A percentile compares a stretch with the other conserved stretches of the same genome.
These are phyloP conservation scores for Panicum hallii DNA, from an alignment of 202 grass and related monocot species.

Conservation along the genomic window DNA sequence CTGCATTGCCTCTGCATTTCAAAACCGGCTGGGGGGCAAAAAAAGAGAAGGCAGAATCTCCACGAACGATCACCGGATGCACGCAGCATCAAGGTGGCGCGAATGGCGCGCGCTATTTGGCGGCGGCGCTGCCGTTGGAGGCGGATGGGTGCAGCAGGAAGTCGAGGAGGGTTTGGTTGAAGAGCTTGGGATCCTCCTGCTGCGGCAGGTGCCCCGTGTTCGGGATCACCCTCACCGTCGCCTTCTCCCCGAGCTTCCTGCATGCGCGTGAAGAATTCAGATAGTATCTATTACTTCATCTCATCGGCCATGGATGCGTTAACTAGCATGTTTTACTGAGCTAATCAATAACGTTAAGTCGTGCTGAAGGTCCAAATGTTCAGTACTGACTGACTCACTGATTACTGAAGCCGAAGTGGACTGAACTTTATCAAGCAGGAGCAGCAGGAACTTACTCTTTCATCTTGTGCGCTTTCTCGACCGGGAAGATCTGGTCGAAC, in stretches of 20 bases:
- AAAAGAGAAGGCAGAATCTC: neutral
- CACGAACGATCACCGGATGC: neutral
- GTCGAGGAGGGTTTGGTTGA: slow-evolving; percentile 61
- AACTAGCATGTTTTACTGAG: neutral
- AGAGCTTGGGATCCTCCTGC: slow-evolving; percentile 68
- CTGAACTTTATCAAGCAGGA: neutral
- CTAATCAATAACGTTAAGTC: neutral
- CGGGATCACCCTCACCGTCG: slow-evolving; percentile 62
- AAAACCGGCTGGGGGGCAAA: neutral
- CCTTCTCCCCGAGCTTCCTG: slow-evolving; percentile 77
- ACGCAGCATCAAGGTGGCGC: neutral
- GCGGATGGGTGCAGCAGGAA: slow-evolving; percentile 56
- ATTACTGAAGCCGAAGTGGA: neutral
- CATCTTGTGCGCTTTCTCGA: slow-evolving; percentile 64
- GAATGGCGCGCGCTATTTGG: neutral
- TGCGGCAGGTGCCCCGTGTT: slow-evolving; percentile 76
- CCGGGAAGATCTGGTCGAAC: slow-evolving; percentile 70
- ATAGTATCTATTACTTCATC: neutral
- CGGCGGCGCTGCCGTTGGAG: neutral
- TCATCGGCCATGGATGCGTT: neutral
- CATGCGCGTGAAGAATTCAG: neutral
- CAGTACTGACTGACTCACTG: neutral
- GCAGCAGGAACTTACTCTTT: slow-evolving; percentile 56
- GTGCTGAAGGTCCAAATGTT: neutral
- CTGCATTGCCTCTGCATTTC: neutral